phyloP scores from a whole-genome alignment of 345 rosid genomes.

The Punica granatum region DNA sequence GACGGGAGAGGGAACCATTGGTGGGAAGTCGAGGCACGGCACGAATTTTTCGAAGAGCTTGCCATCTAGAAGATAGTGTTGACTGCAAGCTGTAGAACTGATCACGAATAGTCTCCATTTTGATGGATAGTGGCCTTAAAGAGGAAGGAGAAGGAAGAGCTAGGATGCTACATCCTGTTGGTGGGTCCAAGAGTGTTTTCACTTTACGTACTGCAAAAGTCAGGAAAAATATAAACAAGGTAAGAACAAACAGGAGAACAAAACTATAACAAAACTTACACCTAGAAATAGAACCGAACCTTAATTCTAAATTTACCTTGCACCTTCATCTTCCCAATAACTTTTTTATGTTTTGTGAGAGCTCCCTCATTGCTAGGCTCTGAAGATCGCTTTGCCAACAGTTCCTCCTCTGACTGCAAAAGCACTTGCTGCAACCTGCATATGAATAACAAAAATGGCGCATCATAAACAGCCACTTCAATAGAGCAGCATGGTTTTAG shows the following conservation, averaged over 20 bases:
- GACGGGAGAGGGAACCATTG: constrained; percentile 71
- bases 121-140: constrained; percentile 47
- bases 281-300: neutral
- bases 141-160: constrained; percentile 61
- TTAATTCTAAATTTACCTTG: constrained; percentile 44
- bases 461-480: neutral
- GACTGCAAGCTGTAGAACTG: constrained; percentile 53
- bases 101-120: constrained; percentile 48
- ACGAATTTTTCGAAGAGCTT: constrained; percentile 52
- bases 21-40: constrained; percentile 54
- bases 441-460: neutral
- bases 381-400: constrained; percentile 55
- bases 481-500: neutral
- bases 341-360: constrained; percentile 69
- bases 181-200: constrained; percentile 63
- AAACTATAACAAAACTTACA: neutral
- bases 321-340: constrained; percentile 88
- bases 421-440: constrained; percentile 67
- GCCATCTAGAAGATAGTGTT: constrained; percentile 60
- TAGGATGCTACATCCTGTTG: constrained; percentile 74
- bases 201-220: constrained; percentile 72
- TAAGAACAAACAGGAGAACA: neutral
- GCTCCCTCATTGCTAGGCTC: constrained; percentile 51
- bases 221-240: neutral
- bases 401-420: constrained; percentile 93